These are phyloP conservation scores for Hypoxylon sp. DNA, from an alignment of 2,329 filamentous ascomycete genomes.

Conservation along the genomic window DNA sequence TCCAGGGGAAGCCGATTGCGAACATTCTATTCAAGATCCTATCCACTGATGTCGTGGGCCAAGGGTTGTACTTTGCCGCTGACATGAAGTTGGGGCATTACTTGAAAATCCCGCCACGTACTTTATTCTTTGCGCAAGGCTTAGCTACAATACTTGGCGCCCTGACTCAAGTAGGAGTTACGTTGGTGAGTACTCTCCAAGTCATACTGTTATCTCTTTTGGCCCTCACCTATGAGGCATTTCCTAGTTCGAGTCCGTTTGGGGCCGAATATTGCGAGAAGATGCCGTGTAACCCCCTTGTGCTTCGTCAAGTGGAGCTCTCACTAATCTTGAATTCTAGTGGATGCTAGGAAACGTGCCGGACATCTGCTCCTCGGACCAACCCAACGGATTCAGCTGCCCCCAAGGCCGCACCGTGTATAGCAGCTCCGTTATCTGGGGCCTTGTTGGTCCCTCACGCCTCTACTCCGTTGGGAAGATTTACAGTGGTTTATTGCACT, in stretches of 20 bases:
- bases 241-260: too few relatives aligned
- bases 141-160: conserved; percentile 63
- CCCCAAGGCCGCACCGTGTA: conserved; percentile 64
- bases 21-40: conserved; percentile 64
- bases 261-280: not conserved
- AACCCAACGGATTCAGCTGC: conserved; percentile 64
- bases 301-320: not conserved
- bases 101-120: conserved; percentile 64
- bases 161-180: conserved; percentile 59
- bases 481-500: conserved; percentile 63
- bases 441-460: conserved; percentile 64
- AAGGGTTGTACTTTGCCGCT: conserved; percentile 62
- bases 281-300: not conserved
- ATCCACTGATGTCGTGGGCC: conserved; percentile 59
- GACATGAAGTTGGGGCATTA: conserved; percentile 68
- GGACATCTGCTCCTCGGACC: conserved; percentile 58
- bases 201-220: not conserved
- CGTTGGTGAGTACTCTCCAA: conserved; percentile 36
- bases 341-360: conserved; percentile 58
- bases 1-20: conserved; percentile 62
- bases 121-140: conserved; percentile 64
- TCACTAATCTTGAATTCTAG: conserved; percentile 20
- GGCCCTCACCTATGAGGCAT: too few relatives aligned
- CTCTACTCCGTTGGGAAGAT: conserved; percentile 64
- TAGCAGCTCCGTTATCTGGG: conserved; percentile 66